Evolutionary conservation across 129 eudicot species (phyloP).

Genomic region (Lactuca saligna): DNA sequence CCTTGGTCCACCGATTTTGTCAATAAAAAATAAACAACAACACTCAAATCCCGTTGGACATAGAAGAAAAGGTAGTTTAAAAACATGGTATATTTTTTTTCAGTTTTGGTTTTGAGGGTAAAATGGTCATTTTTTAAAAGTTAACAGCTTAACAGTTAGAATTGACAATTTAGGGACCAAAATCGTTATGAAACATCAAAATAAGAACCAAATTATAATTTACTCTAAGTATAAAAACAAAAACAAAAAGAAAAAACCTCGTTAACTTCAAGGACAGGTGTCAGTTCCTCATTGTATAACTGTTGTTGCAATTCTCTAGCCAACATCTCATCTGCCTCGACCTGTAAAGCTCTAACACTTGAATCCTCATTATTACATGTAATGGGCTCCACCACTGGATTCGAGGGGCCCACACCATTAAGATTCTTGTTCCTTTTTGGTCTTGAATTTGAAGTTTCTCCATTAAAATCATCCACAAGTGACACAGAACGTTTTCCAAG

Average conservation of each 20-base stretch:
- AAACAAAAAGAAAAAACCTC: constrained; percentile 41
- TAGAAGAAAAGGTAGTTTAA: too few relatives aligned
- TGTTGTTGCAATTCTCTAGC: constrained; percentile 86
- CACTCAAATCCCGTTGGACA: too few relatives aligned
- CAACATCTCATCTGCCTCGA: constrained; percentile 71
- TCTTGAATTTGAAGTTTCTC: constrained; percentile 33
- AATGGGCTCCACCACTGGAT: constrained; percentile 35
- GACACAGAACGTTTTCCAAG: constrained; percentile 48
- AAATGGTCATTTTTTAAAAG: not conserved
- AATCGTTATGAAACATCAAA: not conserved
- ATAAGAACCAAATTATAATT: not conserved
- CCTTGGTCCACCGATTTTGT: not conserved
- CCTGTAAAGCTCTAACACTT: constrained; percentile 53
- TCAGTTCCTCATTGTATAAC: constrained; percentile 49
- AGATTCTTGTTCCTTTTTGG: constrained; percentile 33
- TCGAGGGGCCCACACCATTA: constrained; percentile 7
- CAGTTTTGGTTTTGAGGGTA: not conserved
- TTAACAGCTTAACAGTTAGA: not conserved
- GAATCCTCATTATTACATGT: constrained; percentile 29
- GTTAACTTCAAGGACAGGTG: constrained; percentile 32
- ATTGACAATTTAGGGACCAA: too few relatives aligned
- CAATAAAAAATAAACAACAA: too few relatives aligned
- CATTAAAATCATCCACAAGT: constrained; percentile 32
- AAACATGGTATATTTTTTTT: too few relatives aligned
- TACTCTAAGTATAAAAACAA: not conserved